Evolutionary conservation across 2,329 filamentous ascomycete species (phyloP).

Genomic region (Ophiocordyceps polyrhachis-furcata): DNA sequence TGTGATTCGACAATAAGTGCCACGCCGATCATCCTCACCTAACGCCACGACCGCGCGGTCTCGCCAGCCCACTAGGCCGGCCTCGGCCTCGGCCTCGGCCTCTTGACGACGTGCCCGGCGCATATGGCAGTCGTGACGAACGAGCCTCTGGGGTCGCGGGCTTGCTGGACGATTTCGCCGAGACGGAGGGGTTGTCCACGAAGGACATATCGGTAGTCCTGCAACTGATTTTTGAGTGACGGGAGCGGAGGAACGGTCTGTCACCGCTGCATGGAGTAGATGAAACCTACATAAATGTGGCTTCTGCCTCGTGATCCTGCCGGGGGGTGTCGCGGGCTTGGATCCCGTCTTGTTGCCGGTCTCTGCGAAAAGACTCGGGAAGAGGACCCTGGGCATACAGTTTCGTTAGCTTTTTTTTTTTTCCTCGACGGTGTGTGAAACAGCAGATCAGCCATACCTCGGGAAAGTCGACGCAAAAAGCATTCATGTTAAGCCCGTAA

Average conservation of each 20-base stretch:
- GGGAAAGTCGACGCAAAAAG: constrained; percentile 93
- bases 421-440: too few relatives aligned
- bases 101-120: constrained; percentile 20
- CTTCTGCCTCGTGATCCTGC: constrained; percentile 39
- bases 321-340: constrained; percentile 12
- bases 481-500: constrained; percentile 97
- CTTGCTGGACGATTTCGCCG: constrained; percentile 29
- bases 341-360: constrained; percentile 37
- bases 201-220: constrained; percentile 88
- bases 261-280: background rate
- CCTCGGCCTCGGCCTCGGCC: constrained; percentile 14
- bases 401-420: background rate
- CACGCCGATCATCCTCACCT: constrained; percentile 16
- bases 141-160: constrained; percentile 22
- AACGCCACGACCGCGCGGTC: constrained; percentile 25
- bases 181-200: constrained; percentile 59
- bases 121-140: constrained; percentile 28
- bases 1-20: background rate
- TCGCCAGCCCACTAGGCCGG: constrained; percentile 26
- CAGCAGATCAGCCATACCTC: constrained; percentile 38
- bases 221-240: constrained; percentile 1
- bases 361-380: constrained; percentile 59
- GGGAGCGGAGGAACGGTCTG: constrained; percentile 4
- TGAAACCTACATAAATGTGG: constrained; percentile 57
- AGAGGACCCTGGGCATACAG: constrained; percentile 50